Conservation (phyloP, 352 stramenopile genomes). For the Phytopythium sindhum region DNA sequence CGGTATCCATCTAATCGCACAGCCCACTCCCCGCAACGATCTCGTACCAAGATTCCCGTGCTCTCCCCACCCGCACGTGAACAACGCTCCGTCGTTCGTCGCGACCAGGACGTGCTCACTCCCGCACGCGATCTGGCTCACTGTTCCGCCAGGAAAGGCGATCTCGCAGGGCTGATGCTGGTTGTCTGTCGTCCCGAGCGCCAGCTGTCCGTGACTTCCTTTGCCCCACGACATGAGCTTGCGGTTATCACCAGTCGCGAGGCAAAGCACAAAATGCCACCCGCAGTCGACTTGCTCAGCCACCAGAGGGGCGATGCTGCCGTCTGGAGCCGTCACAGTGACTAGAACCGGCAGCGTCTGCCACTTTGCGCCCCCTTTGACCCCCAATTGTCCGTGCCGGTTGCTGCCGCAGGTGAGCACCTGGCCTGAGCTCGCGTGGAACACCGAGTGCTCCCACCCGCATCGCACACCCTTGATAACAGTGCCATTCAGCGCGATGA, state of each 20-base stretch:
- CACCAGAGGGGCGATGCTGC: conserved; percentile 16
- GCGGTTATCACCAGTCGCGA: conserved; percentile 17
- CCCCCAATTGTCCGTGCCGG: conserved; percentile 68
- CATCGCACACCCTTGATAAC: conserved; percentile 45
- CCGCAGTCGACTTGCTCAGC: conserved; percentile 47
- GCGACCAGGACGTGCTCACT: conserved; percentile 72
- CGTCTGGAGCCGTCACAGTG: neutral
- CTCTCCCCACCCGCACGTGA: conserved; percentile 79
- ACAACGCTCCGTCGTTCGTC: conserved; percentile 48
- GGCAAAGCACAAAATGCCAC: conserved; percentile 75
- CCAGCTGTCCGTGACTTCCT: conserved; percentile 72
- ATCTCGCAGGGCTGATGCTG: conserved; percentile 14
- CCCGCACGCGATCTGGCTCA: conserved; percentile 58
- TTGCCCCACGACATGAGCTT: conserved; percentile 68
- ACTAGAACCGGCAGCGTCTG: conserved; percentile 26
- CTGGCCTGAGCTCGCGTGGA: conserved; percentile 29
- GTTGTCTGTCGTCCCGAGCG: conserved; percentile 22
- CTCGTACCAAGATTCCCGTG: conserved; percentile 77
- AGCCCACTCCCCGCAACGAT: neutral
- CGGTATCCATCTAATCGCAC: neutral
- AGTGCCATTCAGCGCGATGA: conserved; percentile 20
- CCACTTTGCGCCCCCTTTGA: conserved; percentile 18
- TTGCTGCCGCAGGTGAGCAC: conserved; percentile 73
- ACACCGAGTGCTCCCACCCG: conserved; percentile 79
- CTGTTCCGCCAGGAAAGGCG: conserved; percentile 18